Evolutionary conservation across 2,329 filamentous ascomycete species (phyloP).

Genomic region (Arthrobotrys iridis): DNA sequence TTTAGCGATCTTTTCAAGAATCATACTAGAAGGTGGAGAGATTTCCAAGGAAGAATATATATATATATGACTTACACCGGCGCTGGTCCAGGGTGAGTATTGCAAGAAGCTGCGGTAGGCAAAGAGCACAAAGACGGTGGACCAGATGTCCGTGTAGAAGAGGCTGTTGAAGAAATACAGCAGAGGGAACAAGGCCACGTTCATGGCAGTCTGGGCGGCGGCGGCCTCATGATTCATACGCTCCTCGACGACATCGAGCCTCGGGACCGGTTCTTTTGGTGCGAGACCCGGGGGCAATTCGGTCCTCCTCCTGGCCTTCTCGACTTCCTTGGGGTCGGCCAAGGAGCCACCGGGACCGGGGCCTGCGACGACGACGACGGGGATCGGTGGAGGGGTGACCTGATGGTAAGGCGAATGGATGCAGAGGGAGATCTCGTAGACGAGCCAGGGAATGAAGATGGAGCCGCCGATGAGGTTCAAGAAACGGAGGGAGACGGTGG

Average conservation of each 20-base stretch:
- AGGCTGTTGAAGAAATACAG: constrained; percentile 95
- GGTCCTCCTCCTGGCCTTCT: constrained; percentile 43
- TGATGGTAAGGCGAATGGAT: constrained; percentile 55
- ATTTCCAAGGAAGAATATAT: no score
- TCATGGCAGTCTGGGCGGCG: constrained; percentile 73
- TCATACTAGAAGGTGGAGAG: constrained; percentile 63
- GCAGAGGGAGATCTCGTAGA: constrained; percentile 56
- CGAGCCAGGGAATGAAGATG: constrained; percentile 54
- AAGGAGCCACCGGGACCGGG: constrained; percentile 47
- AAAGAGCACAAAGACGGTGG: constrained; percentile 77
- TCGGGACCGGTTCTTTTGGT: constrained; percentile 25
- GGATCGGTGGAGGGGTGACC: constrained; percentile 47
- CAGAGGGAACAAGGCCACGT: constrained; percentile 84
- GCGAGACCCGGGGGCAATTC: constrained; percentile 43
- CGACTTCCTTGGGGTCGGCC: constrained; percentile 46
- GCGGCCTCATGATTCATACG: constrained; percentile 44
- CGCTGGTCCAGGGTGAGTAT: constrained; percentile 57
- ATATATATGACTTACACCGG: constrained; percentile 54
- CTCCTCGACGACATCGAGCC: constrained; percentile 44
- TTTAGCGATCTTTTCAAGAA: constrained; percentile 56
- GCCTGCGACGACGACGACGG: constrained; percentile 44
- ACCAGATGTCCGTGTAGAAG: constrained; percentile 93
- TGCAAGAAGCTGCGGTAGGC: constrained; percentile 70
- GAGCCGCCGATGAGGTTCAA: constrained; percentile 57
- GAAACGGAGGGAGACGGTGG: constrained; percentile 55